Base-by-base conservation (phyloP, 257 asterid genomes). In the Solanum pennellii region DNA sequence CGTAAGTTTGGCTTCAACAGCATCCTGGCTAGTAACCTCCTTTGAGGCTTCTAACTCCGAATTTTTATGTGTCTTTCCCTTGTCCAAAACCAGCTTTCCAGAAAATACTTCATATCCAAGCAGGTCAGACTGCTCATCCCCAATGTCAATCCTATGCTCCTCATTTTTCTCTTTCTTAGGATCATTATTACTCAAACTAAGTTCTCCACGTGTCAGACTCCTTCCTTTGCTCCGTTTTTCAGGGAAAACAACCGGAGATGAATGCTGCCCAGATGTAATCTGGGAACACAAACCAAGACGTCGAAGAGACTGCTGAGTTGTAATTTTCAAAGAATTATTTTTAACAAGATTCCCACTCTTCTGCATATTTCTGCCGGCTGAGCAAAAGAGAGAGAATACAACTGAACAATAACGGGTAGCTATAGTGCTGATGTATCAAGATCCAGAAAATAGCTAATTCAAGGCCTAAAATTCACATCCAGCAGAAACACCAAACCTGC, bases 281-380 rank as follows among this genome's bases (percentile, higher is more conserved):
- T 93, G 99, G 88, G 98, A 93, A 91, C 99, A 95, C 62, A 97
- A 92, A 76, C 98, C 99, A 83, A 97, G 90, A 85, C 96, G 96
- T 80, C 96, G 98, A 89, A 96, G 98, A 88, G 99, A 94, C 89
- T 93, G 96, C 91, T 94, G 98, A 77, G 98, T 90, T 69, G 92
- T 86, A 88, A 93, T 86, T 90, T 93, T 94, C 93, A 94, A 90
- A 86, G 99, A 95, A 91, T 88, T 94, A 87, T 90, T 93, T 94
- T 90, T 94, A 77, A 97, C 90, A 85, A 92, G 94, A 93, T 86
- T 94, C 87, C 89, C 95, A 89, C 92, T 91, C 87, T 94, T 94
- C 96, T 93, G 96, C 98, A 96, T 96, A 86, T 90, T 89, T 37
- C 82, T 49, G 16, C 75, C n/a, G 56, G 65, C 85, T 21, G 45